phyloP scores from a whole-genome alignment of 2,329 filamentous ascomycete genomes.

The Ophiognomonia clavigignenti-juglandacearum region DNA sequence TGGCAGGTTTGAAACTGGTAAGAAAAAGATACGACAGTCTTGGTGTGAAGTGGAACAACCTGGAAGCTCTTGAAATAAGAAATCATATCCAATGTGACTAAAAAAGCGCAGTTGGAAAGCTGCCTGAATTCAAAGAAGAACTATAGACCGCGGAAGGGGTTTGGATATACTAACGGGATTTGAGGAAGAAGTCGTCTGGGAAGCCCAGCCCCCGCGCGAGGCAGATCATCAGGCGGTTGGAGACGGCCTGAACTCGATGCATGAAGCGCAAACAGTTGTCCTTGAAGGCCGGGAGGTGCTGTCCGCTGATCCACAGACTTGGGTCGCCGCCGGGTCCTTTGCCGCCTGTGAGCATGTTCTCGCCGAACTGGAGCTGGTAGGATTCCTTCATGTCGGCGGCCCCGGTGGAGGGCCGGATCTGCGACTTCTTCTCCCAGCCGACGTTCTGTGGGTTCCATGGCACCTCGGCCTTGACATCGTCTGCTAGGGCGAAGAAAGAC shows the following conservation, averaged over 20 bases:
- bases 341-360: slow-evolving; percentile 22
- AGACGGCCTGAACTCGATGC: slow-evolving; percentile 34
- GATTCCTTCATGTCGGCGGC: slow-evolving; percentile 51
- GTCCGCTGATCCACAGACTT: slow-evolving; percentile 26
- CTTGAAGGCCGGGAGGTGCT: slow-evolving; percentile 43
- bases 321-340: slow-evolving; percentile 12
- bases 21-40: no score
- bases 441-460: slow-evolving; percentile 45
- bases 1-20: no score
- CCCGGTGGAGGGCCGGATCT: slow-evolving; percentile 52
- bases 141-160: no score
- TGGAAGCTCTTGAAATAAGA: no score
- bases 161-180: no score
- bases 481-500: slow-evolving; percentile 45
- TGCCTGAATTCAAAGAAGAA: no score
- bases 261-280: slow-evolving; percentile 30
- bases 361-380: slow-evolving; percentile 51
- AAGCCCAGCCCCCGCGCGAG: slow-evolving; percentile 51
- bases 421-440: slow-evolving; percentile 53
- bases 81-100: no score
- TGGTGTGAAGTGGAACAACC: no score
- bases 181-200: slow-evolving; percentile 47
- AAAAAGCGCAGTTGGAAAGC: no score
- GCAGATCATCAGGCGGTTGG: slow-evolving; percentile 49
- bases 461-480: slow-evolving; percentile 42